Conservation (phyloP, 192 early-diverging fungal genomes). For the Globomyces pollinis-pini region DNA sequence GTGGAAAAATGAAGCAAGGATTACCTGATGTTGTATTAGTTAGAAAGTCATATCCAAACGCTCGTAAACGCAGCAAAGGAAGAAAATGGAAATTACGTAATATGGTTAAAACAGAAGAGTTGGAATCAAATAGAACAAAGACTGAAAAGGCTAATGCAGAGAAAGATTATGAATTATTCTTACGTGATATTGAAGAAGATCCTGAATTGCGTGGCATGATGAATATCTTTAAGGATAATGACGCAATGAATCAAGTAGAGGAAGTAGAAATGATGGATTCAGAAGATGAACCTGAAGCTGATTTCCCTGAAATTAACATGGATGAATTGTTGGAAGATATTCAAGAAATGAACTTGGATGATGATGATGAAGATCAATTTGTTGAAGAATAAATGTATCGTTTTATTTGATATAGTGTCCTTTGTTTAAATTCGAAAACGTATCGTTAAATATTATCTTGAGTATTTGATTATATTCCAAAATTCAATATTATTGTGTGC, state of each 20-base stretch:
- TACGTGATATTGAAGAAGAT: conserved; percentile 98
- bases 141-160: conserved; percentile 65
- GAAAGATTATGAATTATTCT: conserved; percentile 88
- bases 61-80: conserved; percentile 73
- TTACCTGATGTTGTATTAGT: conserved; percentile 89
- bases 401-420: no score
- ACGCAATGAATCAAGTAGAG: conserved; percentile 17
- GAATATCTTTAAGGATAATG: conserved; percentile 80
- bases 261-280: conserved; percentile 43
- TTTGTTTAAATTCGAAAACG: no score
- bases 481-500: no score
- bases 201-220: conserved; percentile 88
- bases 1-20: conserved; percentile 41
- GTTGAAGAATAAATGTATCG: no score
- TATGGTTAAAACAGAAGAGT: conserved; percentile 78
- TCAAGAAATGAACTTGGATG: conserved; percentile 56
- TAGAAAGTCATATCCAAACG: conserved; percentile 84
- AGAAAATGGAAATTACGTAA: conserved; percentile 90
- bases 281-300: conserved; percentile 70
- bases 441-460: no score
- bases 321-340: conserved; percentile 94
- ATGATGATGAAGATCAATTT: conserved; percentile 33
- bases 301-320: conserved; percentile 88
- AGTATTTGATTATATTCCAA: no score
- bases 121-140: conserved; percentile 64